Percentiles rank a stretch among this genome's conserved stretches.
Conservation (phyloP, 1,284 basidiomycete genomes). For the Ustilago nuda region DNA sequence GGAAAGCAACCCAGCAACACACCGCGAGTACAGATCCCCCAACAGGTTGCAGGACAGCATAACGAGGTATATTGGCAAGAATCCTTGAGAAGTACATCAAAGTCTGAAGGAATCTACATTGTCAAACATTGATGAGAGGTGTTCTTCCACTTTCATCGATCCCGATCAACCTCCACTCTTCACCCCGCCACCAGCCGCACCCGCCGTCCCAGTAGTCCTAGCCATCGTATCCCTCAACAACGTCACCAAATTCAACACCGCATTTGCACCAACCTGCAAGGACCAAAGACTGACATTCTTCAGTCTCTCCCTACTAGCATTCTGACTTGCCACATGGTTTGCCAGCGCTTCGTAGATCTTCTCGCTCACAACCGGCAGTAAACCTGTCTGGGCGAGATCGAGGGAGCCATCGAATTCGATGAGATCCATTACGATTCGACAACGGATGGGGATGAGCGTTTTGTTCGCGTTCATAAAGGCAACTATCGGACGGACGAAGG, state of each 20-base stretch:
- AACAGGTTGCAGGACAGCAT: background rate
- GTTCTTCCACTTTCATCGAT: background rate
- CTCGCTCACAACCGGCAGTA: conserved; percentile 63
- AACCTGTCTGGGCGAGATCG: conserved; percentile 66
- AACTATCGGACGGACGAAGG: conserved; percentile 95
- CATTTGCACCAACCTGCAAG: conserved; percentile 53
- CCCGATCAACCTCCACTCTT: background rate
- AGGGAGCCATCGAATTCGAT: conserved; percentile 68
- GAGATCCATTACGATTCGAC: conserved; percentile 67
- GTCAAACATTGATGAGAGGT: background rate
- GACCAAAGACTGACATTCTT: conserved; percentile 66
- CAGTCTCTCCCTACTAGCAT: conserved; percentile 59
- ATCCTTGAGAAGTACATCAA: too few relatives aligned
- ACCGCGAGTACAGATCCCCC: background rate
- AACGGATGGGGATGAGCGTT: conserved; percentile 64
- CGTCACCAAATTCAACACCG: conserved; percentile 42
- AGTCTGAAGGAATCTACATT: background rate
- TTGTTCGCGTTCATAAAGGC: conserved; percentile 80
- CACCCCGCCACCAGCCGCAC: conserved; percentile 5
- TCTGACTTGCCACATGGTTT: conserved; percentile 64
- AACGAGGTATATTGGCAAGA: background rate
- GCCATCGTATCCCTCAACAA: conserved; percentile 44
- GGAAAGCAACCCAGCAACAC: background rate
- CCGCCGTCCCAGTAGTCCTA: conserved; percentile 30
- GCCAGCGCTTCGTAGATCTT: conserved; percentile 69